Evolutionary conservation across 371 early-diverging fungal species (phyloP).

Genomic region (Apophysomyces ossiformis): DNA sequence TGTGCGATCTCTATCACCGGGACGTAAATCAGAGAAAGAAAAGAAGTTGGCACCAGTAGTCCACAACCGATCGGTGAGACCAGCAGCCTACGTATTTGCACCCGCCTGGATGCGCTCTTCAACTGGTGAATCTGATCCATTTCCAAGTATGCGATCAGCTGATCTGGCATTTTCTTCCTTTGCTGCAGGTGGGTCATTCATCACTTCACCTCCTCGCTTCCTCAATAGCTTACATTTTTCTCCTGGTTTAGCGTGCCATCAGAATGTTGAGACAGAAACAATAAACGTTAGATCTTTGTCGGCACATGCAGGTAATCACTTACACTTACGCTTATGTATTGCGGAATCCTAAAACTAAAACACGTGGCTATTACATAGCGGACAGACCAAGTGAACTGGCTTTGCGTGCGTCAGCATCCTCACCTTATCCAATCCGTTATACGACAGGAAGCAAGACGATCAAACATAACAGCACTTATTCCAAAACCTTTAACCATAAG

Average conservation of each 20-base stretch:
- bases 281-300: background rate
- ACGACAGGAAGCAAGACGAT: background rate
- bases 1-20: background rate
- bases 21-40: background rate
- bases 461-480: background rate
- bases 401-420: constrained; percentile 17
- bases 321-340: background rate
- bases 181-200: constrained; percentile 11
- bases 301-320: background rate
- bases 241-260: background rate
- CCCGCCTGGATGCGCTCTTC: constrained; percentile 16
- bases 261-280: constrained; percentile 2
- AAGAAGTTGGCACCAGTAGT: background rate
- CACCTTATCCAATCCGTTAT: constrained; percentile 18
- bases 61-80: background rate
- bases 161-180: constrained; percentile 21
- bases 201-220: background rate
- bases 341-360: background rate
- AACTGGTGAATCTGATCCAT: background rate
- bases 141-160: background rate
- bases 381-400: background rate
- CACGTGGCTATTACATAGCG: background rate
- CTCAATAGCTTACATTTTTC: background rate
- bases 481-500: background rate
- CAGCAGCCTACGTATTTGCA: constrained; percentile 20